Evolutionary conservation across 1,284 basidiomycete species (phyloP).

Genomic region (Pseudozyma thailandica): DNA sequence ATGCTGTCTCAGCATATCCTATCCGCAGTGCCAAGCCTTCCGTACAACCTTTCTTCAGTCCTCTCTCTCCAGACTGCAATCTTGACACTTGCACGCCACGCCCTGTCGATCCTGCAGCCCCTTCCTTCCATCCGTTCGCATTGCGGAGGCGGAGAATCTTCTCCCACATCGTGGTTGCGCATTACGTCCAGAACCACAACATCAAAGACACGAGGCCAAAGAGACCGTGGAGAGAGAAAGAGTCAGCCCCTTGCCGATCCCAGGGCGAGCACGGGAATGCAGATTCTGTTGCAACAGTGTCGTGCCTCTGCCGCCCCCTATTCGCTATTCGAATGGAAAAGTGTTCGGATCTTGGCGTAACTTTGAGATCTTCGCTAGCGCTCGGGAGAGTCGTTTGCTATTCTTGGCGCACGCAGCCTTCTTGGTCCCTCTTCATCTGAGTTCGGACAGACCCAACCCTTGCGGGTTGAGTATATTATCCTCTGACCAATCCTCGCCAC

Average conservation of each 20-base stretch:
- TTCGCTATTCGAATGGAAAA: no score
- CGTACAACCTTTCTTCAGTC: no score
- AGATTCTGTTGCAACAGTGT: neutral
- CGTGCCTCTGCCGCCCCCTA: neutral
- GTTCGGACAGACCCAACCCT: no score
- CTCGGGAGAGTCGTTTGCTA: constrained; percentile 1
- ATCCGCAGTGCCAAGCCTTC: neutral
- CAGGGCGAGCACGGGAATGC: constrained; percentile 29
- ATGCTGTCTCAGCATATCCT: no score
- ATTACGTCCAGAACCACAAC: constrained; percentile 1
- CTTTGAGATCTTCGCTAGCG: neutral
- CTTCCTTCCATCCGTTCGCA: neutral
- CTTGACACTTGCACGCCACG: no score
- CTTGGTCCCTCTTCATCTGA: neutral
- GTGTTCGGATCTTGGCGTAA: constrained; percentile 32
- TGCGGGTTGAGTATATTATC: constrained; percentile 29
- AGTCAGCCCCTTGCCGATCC: constrained; percentile 13
- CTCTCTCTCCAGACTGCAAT: no score
- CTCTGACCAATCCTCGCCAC: neutral
- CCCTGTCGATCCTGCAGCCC: constrained; percentile 12
- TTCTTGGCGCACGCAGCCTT: constrained; percentile 26
- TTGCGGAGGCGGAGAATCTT: constrained; percentile 14
- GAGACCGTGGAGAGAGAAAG: neutral
- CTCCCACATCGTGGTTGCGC: constrained; percentile 21
- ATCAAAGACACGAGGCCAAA: neutral